Evolutionary conservation across 345 rosid genomes (phyloP).

Genomic region (Raphanus sativus): DNA sequence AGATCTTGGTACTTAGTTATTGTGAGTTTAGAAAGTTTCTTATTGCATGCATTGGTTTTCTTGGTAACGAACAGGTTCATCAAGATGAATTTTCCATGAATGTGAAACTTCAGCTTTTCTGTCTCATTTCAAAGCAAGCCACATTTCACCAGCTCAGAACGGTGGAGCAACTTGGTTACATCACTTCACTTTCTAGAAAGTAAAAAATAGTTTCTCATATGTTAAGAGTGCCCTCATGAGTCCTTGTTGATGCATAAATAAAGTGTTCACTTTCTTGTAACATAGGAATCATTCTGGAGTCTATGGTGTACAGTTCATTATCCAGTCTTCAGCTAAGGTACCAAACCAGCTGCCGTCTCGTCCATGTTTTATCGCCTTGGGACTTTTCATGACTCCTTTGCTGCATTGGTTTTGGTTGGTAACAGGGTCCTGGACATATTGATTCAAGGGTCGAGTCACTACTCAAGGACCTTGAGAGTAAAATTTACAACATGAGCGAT

Average conservation of each 20-base stretch:
- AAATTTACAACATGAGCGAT: constrained; percentile 62
- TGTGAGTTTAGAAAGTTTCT: background rate
- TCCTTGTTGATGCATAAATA: background rate
- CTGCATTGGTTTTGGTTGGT: background rate
- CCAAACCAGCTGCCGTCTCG: background rate
- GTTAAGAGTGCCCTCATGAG: background rate
- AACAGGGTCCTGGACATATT: constrained; percentile 42
- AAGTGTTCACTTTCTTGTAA: background rate
- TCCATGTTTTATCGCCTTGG: background rate
- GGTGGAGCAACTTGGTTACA: constrained; percentile 8
- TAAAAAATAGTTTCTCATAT: background rate
- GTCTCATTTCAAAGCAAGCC: background rate
- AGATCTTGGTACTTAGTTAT: background rate
- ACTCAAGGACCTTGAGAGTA: constrained; percentile 63
- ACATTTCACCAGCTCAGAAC: constrained; percentile 2
- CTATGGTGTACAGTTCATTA: background rate
- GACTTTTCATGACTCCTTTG: background rate
- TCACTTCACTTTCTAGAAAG: background rate
- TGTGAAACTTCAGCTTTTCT: background rate
- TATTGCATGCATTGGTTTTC: background rate
- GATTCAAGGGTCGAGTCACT: constrained; percentile 76
- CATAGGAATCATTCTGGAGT: background rate
- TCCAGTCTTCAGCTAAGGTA: constrained; percentile 4
- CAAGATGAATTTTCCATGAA: constrained; percentile 55
- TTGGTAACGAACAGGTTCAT: constrained; percentile 58